A percentile compares a stretch with the other conserved stretches of the same genome.
Evolutionary conservation across 139 green algal species (phyloP).

Genomic region (Chlorella sp.): DNA sequence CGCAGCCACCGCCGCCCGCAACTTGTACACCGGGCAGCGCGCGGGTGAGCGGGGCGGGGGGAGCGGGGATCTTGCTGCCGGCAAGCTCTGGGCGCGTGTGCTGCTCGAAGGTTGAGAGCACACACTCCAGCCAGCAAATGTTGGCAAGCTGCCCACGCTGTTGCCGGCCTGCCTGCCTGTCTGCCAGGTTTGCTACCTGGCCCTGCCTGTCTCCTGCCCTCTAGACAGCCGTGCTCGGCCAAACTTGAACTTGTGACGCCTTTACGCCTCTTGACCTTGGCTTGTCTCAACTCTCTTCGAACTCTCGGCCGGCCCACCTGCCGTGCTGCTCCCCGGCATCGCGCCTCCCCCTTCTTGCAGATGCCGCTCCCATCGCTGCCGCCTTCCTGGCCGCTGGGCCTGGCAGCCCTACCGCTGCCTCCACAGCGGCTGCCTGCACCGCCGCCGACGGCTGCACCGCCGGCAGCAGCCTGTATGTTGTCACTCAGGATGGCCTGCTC

Average conservation of each 20-base stretch:
- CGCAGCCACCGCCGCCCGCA: constrained; percentile 44
- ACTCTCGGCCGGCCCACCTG: not conserved
- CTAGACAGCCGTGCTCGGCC: no score
- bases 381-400: constrained; percentile 19
- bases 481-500: constrained; percentile 23
- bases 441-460: not conserved
- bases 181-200: not conserved
- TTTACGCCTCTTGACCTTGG: no score
- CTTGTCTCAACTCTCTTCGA: no score
- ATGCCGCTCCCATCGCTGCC: constrained; percentile 14
- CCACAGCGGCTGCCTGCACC: not conserved
- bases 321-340: not conserved
- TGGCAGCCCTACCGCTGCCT: not conserved
- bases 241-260: no score
- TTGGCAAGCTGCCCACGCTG: not conserved
- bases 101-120: no score
- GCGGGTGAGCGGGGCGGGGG: constrained; percentile 28
- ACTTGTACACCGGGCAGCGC: constrained; percentile 37
- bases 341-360: constrained; percentile 18
- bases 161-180: not conserved
- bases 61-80: not conserved
- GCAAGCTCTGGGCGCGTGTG: no score
- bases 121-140: not conserved
- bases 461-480: constrained; percentile 32
- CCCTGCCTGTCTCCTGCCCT: not conserved